Base-by-base conservation (phyloP, 2,329 filamentous ascomycete genomes). In the Sporothrix brasiliensis region DNA sequence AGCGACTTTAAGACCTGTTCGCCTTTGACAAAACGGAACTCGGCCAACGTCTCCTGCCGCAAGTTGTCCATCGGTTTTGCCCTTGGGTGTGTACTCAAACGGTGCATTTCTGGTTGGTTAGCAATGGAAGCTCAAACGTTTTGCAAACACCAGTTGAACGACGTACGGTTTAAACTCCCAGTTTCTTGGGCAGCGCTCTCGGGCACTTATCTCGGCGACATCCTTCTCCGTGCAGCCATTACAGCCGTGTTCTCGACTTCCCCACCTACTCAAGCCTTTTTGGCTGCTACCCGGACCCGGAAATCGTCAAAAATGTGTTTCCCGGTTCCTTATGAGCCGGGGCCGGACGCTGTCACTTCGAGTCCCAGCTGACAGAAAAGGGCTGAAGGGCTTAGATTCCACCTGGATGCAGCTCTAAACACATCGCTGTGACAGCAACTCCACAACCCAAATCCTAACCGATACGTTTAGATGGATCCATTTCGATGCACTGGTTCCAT, bases 11-110 rank as follows among this genome's bases (percentile, higher is more conserved):
- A 7, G n/a, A 68, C 69, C 10, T 30, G 44, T 1, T 56, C 39
- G 19, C 13, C 69, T 27, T 69, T 60, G 10, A 44, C 44, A 49
- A 66, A 68, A 3, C 21, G 44, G 21, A 71, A 65, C 66, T 71
- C 69, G 19, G 41, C n/a, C 39, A 71, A 16, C 19, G 69, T 71
- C 69, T 71, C 69, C 47, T 34, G 16, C 69, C 69, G 69, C 11
- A 71, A 47, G 9, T 50, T 39, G 9, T 68, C 69, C 69, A 71
- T 71, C 14, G 16, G 44, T 41, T 24, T 71, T 68, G 4, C 69
- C 69, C 30, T 71, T 66, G 1, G 53, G 3, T 4, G 66, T 49
- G 52, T 71, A 71, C 66, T 70, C 49, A 19, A 70, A 60, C 4
- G 61, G 69, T 14, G 41, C 52, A 21, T 54, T 30, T 54, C 52